These are phyloP conservation scores for Laburnicola sp. DNA, from an alignment of 2,329 filamentous ascomycete genomes.

Conservation along the genomic window DNA sequence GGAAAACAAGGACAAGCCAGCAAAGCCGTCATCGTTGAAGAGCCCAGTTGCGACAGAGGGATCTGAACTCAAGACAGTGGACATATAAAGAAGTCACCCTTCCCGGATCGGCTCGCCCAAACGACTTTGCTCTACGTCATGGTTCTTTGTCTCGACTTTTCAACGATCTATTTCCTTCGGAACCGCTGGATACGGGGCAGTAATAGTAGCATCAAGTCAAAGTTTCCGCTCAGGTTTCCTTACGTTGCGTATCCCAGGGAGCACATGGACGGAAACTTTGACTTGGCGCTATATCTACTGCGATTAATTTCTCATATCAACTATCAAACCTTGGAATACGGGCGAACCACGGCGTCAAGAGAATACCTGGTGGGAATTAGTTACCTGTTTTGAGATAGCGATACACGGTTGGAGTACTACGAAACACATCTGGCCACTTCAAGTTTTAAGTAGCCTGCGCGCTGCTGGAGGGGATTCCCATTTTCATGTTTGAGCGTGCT, in stretches of 20 bases:
- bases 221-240: no score
- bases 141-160: neutral
- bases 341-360: slow-evolving; percentile 25
- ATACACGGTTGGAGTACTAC: slow-evolving; percentile 18
- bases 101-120: neutral
- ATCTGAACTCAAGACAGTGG: slow-evolving; percentile 54
- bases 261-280: no score
- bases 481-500: slow-evolving; percentile 9
- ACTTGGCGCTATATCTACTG: neutral
- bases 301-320: slow-evolving; percentile 15
- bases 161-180: slow-evolving; percentile 24
- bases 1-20: slow-evolving; percentile 30
- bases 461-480: slow-evolving; percentile 2
- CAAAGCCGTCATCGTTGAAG: slow-evolving; percentile 31
- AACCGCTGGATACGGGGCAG: slow-evolving; percentile 36
- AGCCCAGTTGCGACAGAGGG: slow-evolving; percentile 30
- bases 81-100: slow-evolving; percentile 43
- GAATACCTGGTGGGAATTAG: slow-evolving; percentile 11
- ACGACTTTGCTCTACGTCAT: neutral
- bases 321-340: slow-evolving; percentile 17
- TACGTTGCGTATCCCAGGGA: no score
- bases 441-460: neutral
- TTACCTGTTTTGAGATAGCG: slow-evolving; percentile 17
- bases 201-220: neutral
- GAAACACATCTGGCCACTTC: slow-evolving; percentile 10